phyloP scores from a whole-genome alignment of 2,329 filamentous ascomycete genomes.

The Ophiostoma pallidulum region DNA sequence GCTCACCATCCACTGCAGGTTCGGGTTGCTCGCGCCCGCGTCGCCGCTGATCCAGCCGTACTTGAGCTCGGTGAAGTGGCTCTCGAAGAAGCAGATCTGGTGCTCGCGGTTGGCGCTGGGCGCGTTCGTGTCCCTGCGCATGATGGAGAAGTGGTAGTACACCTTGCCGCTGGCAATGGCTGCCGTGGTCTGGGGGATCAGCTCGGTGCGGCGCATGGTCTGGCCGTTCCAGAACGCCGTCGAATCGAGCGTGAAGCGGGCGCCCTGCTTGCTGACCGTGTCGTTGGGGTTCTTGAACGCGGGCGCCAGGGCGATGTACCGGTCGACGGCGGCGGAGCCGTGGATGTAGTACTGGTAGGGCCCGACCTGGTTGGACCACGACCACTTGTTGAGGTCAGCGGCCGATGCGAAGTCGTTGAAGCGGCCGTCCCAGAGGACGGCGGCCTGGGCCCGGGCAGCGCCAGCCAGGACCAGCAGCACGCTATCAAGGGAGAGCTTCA shows the following conservation, averaged over 20 bases:
- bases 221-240: slow-evolving; percentile 64
- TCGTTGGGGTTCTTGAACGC: slow-evolving; percentile 58
- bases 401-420: slow-evolving; percentile 50
- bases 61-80: slow-evolving; percentile 68
- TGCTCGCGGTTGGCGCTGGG: slow-evolving; percentile 57
- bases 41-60: slow-evolving; percentile 50
- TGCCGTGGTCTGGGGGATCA: slow-evolving; percentile 60
- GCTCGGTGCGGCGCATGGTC: slow-evolving; percentile 61
- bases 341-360: slow-evolving; percentile 72
- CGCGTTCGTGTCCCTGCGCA: slow-evolving; percentile 47
- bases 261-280: slow-evolving; percentile 50
- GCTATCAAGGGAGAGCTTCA: slow-evolving; percentile 9
- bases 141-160: slow-evolving; percentile 64
- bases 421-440: slow-evolving; percentile 50
- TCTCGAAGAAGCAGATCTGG: slow-evolving; percentile 55
- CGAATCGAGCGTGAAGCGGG: slow-evolving; percentile 55
- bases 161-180: slow-evolving; percentile 57
- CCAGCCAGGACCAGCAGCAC: slow-evolving; percentile 13
- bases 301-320: slow-evolving; percentile 53
- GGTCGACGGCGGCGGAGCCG: slow-evolving; percentile 43
- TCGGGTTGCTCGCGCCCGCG: slow-evolving; percentile 35
- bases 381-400: slow-evolving; percentile 51
- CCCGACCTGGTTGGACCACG: slow-evolving; percentile 58
- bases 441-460: slow-evolving; percentile 18
- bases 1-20: slow-evolving; percentile 55